Conservation (phyloP, 1,284 basidiomycete species). For the Ganoderma multipileum region DNA sequence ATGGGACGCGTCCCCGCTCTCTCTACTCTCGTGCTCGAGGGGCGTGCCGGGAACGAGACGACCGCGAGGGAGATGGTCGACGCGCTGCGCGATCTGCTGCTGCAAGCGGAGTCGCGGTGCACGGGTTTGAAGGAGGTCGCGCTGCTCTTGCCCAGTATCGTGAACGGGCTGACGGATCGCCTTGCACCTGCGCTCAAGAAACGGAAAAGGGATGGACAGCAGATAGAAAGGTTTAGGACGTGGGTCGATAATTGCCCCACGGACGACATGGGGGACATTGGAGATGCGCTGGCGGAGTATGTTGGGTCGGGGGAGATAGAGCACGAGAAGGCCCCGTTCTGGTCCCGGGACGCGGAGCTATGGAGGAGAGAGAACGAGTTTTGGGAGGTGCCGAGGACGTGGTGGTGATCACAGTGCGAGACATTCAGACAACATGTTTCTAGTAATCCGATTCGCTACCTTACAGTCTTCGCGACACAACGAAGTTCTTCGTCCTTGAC, state of each 20-base stretch:
- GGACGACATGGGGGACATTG: not conserved
- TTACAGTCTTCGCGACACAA: slow-evolving; percentile 33
- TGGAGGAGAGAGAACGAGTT: not conserved
- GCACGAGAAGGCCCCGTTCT: not conserved
- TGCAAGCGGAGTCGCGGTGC: not conserved
- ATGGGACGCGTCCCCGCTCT: not conserved
- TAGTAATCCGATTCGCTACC: too few species aligned
- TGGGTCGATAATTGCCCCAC: too few species aligned
- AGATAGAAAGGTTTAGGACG: too few species aligned
- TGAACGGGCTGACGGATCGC: not conserved
- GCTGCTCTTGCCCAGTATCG: not conserved
- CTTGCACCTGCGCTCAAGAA: too few species aligned
- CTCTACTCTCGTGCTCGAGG: not conserved
- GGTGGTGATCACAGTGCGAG: too few species aligned
- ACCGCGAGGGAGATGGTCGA: not conserved
- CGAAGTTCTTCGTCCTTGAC: slow-evolving; percentile 41
- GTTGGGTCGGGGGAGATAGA: not conserved
- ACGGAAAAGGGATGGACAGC: too few species aligned
- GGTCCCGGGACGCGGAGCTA: not conserved
- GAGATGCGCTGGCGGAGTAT: not conserved
- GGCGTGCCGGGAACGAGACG: not conserved
- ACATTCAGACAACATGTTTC: too few species aligned
- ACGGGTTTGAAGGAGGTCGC: not conserved
- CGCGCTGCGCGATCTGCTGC: not conserved
- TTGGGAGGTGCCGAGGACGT: slow-evolving; percentile 1